phyloP scores from a whole-genome alignment of 1,284 basidiomycete species.

The Ceratorhiza oryzae-sativae region DNA sequence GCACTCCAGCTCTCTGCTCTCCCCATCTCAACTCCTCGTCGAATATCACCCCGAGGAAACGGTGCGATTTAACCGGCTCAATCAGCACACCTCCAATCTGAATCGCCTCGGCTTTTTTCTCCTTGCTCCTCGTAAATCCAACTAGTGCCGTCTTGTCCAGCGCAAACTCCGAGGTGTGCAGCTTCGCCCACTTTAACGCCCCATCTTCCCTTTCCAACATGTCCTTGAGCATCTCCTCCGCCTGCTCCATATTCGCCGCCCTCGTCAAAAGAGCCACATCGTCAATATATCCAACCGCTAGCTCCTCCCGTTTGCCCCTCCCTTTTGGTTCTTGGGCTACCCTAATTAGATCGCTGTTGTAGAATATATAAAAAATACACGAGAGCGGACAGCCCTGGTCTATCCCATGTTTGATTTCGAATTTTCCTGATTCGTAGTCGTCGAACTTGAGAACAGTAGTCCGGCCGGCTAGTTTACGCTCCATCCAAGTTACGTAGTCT shows the following conservation, averaged over 20 bases:
- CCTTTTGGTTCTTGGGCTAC: not conserved
- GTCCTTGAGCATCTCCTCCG: not conserved
- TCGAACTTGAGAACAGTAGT: not conserved
- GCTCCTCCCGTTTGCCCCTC: not conserved
- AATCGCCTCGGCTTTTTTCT: not conserved
- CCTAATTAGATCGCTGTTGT: not conserved
- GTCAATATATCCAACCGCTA: conserved; percentile 35
- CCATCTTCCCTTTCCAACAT: conserved; percentile 23
- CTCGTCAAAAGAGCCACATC: conserved; percentile 34
- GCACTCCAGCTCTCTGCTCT: conserved; percentile 26
- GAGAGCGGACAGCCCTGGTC: conserved; percentile 52
- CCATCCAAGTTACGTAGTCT: conserved; percentile 42
- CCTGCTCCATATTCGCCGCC: not conserved
- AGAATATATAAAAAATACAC: not conserved
- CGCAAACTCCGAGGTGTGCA: conserved; percentile 1
- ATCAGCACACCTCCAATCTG: not conserved
- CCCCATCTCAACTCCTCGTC: conserved; percentile 38
- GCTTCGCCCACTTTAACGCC: conserved; percentile 1
- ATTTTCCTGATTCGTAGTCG: conserved; percentile 14
- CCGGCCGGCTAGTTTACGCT: conserved; percentile 41
- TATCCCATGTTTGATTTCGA: conserved; percentile 48
- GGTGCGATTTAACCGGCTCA: not conserved
- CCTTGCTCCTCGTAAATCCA: not conserved
- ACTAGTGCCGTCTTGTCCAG: conserved; percentile 17
- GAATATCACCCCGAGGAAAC: conserved; percentile 38